Evolutionary conservation across 371 early-diverging fungal genomes (phyloP).

Genomic region (Rhizomucor pusillus): DNA sequence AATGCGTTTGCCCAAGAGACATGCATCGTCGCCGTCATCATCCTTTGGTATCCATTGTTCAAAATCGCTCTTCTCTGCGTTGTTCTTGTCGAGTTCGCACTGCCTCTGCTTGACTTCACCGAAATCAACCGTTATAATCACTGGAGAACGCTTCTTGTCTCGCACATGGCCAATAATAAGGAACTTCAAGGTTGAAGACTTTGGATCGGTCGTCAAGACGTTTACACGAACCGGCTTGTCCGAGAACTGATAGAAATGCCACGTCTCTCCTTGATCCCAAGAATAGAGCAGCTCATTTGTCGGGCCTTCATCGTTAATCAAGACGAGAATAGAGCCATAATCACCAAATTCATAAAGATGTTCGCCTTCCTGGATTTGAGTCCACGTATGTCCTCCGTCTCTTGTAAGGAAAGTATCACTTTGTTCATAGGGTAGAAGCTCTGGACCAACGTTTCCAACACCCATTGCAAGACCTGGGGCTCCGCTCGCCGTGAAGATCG

Average conservation of each 20-base stretch:
- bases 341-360: constrained; percentile 81
- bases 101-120: constrained; percentile 24
- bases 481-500: constrained; percentile 66
- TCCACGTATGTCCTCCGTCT: constrained; percentile 82
- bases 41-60: constrained; percentile 75
- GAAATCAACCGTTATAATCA: constrained; percentile 48
- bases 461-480: constrained; percentile 89
- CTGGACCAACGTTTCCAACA: constrained; percentile 83
- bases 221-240: constrained; percentile 44
- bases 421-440: constrained; percentile 56
- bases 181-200: constrained; percentile 56
- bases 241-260: constrained; percentile 53
- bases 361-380: constrained; percentile 52
- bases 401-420: constrained; percentile 79
- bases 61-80: constrained; percentile 68
- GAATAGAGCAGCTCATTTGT: constrained; percentile 69
- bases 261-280: constrained; percentile 68
- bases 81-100: constrained; percentile 54
- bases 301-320: constrained; percentile 69
- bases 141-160: constrained; percentile 20
- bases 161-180: constrained; percentile 48
- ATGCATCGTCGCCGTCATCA: constrained; percentile 47
- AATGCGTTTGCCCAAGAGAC: constrained; percentile 45
- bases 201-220: constrained; percentile 59
- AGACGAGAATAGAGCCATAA: constrained; percentile 70